These are phyloP conservation scores for Aureobasidium namibiae DNA, from an alignment of 2,329 filamentous ascomycete species.

Conservation along the genomic window DNA sequence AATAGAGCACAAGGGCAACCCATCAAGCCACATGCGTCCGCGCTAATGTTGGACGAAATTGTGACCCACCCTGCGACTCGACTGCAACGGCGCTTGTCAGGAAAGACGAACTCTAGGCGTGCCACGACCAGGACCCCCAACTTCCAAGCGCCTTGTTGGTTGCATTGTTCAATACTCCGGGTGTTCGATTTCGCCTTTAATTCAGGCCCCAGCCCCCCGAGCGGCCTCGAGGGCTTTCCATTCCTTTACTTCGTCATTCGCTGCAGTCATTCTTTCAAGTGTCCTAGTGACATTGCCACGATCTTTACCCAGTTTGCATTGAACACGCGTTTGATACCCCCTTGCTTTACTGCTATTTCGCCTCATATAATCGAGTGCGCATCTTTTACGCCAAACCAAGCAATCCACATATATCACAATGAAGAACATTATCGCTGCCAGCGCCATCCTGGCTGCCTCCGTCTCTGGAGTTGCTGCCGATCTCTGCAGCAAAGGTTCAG, in stretches of 20 bases:
- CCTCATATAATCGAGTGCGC: constrained; percentile 6
- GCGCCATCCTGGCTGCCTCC: constrained; percentile 14
- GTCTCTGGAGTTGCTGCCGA: constrained; percentile 17
- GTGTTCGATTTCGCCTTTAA: constrained; percentile 1
- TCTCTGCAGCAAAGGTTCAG: constrained; percentile 22
- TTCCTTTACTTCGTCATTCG: constrained; percentile 13
- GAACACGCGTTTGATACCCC: constrained; percentile 12
- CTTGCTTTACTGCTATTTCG: constrained; percentile 10
- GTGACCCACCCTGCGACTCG: constrained; percentile 10
- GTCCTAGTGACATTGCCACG: constrained; percentile 8
- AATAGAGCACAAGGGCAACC: constrained; percentile 5
- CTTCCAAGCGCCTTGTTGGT: not conserved
- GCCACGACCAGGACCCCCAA: constrained; percentile 1
- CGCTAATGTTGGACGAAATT: constrained; percentile 8
- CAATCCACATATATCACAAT: constrained; percentile 10
- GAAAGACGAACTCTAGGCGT: constrained; percentile 7
- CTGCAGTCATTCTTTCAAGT: constrained; percentile 15
- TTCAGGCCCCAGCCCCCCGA: constrained; percentile 3
- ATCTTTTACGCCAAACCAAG: not conserved
- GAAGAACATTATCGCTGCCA: constrained; percentile 13
- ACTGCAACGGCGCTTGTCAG: constrained; percentile 9
- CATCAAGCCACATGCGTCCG: constrained; percentile 11
- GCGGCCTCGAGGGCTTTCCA: constrained; percentile 1
- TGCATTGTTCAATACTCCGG: constrained; percentile 7
- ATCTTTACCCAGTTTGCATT: constrained; percentile 10